Evolutionary conservation across 352 stramenopile genomes (phyloP), one percentile per base, ranked within the genome.

Genomic region (Phytophthora syringae): DNA sequence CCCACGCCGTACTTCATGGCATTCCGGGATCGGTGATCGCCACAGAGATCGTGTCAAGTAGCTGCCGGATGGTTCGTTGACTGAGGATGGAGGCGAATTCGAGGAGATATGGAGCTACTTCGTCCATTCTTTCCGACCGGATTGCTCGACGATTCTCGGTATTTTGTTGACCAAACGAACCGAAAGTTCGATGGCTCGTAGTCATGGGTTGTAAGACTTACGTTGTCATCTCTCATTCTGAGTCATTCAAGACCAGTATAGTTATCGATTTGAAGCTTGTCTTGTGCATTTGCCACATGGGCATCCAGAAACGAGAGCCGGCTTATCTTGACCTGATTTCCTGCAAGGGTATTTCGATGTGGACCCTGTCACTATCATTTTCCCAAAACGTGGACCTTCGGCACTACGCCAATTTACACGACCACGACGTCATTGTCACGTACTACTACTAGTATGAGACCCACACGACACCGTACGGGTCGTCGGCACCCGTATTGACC

Each of bases 141-240:
- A 5, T 11, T 61, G 16, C 68, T 72, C 40, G 16, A 75, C 43
- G n/a, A 77, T 60, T 77, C 62, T 10, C 69, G 69, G 18, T 79
- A 65, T 10, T 69, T 68, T 2, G 71, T 52, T 6, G 68, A 60
- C 72, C 69, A 84, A 3, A 81, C 61, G 27, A 84, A 84, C 34
- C 52, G 51, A 22, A 76, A 64, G 16, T 59, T 68, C 4, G 70
- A 34, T 15, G 78, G n/a, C n/a, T n/a, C n/a, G n/a, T n/a, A n/a
- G n/a, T n/a, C n/a, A n/a, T n/a, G n/a, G n/a, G n/a, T n/a, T n/a
- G n/a, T n/a, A n/a, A n/a, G n/a, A n/a, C n/a, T n/a, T n/a, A n/a
- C n/a, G n/a, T n/a, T n/a, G n/a, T n/a, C n/a, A n/a, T n/a, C n/a
- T n/a, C n/a, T n/a, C n/a, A n/a, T n/a, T n/a, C n/a, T 34, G 28